Evolutionary conservation across 1,139 yeast species (phyloP).

Genomic region (Nakaseomyces bracarensis): DNA sequence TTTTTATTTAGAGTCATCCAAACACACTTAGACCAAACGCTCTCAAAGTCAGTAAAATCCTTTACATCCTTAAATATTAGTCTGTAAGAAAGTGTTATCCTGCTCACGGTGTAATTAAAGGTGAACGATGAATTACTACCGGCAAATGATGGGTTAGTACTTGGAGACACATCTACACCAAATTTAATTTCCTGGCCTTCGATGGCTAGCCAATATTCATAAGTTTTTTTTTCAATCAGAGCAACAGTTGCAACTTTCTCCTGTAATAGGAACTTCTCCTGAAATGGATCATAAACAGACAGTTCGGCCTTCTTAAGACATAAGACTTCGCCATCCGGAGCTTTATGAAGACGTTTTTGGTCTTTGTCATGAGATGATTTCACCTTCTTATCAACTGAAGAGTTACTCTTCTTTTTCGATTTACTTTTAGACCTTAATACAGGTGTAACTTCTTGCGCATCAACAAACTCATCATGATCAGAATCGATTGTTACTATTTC

Average conservation of each 20-base stretch:
- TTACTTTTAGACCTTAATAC: slow-evolving; percentile 4
- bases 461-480: slow-evolving; percentile 9
- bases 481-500: not conserved
- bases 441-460: slow-evolving; percentile 5
- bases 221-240: slow-evolving; percentile 44
- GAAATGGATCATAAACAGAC: slow-evolving; percentile 48
- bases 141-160: slow-evolving; percentile 60
- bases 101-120: slow-evolving; percentile 47
- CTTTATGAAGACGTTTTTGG: slow-evolving; percentile 4
- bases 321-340: slow-evolving; percentile 21
- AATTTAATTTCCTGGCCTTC: slow-evolving; percentile 31
- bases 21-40: slow-evolving; percentile 41
- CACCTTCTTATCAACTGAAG: slow-evolving; percentile 1
- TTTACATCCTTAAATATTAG: slow-evolving; percentile 43
- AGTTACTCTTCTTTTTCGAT: not conserved
- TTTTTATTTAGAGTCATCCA: slow-evolving; percentile 55
- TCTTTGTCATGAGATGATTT: too few relatives aligned
- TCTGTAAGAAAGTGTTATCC: slow-evolving; percentile 50
- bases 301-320: slow-evolving; percentile 35
- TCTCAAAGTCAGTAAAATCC: slow-evolving; percentile 45
- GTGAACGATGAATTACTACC: slow-evolving; percentile 50
- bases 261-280: slow-evolving; percentile 44
- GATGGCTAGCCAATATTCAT: slow-evolving; percentile 47
- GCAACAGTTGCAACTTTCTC: slow-evolving; percentile 32
- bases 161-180: slow-evolving; percentile 40